Percentiles rank a stretch among this genome's conserved stretches.
Conservation (phyloP, 192 early-diverging fungal species). For the Martensiomyces pterosporus region DNA sequence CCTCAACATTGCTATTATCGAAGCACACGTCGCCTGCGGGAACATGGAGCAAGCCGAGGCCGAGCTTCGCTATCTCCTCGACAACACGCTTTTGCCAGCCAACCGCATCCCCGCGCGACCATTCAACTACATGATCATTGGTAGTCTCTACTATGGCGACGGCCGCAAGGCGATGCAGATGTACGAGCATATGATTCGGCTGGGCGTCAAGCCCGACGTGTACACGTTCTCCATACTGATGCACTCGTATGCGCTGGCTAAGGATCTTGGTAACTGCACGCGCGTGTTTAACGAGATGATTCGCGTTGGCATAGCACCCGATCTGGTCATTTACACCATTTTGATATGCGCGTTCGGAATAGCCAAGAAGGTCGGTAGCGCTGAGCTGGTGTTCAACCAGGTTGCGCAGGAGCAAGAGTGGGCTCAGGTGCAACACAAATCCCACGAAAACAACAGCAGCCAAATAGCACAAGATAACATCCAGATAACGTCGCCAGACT, state of each 20-base stretch:
- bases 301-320: constrained; percentile 41
- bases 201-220: constrained; percentile 70
- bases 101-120: constrained; percentile 35
- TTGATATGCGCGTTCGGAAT: constrained; percentile 39
- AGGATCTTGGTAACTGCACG: constrained; percentile 66
- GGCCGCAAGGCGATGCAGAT: constrained; percentile 69
- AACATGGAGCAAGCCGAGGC: constrained; percentile 34
- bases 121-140: constrained; percentile 45
- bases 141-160: constrained; percentile 40
- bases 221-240: constrained; percentile 80
- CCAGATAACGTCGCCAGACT: constrained; percentile 6
- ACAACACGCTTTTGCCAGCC: constrained; percentile 23
- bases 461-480: no score
- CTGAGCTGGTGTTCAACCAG: constrained; percentile 38
- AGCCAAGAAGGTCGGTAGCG: constrained; percentile 4
- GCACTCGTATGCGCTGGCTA: constrained; percentile 65
- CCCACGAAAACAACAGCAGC: background rate
- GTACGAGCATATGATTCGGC: constrained; percentile 72
- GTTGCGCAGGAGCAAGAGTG: constrained; percentile 30
- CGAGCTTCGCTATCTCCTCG: constrained; percentile 25
- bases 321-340: constrained; percentile 43
- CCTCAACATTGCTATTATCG: constrained; percentile 38
- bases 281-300: constrained; percentile 61
- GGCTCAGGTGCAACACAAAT: constrained; percentile 10
- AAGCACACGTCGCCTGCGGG: constrained; percentile 37